Base-by-base conservation (phyloP, 306 rosid genomes). In the Cyclanthera cordifolia region DNA sequence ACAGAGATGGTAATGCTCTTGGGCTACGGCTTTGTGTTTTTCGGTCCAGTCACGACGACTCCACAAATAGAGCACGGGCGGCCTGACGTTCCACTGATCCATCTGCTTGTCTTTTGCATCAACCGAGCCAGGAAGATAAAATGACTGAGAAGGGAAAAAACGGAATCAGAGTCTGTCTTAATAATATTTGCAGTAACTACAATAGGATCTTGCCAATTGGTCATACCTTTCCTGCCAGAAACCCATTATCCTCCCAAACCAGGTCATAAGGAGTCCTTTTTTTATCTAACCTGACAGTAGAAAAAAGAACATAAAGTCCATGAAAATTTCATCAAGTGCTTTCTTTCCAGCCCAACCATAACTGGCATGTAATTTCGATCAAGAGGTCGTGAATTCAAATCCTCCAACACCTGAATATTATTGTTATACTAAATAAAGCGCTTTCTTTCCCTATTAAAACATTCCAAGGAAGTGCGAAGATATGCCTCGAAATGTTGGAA, bases 71-170 rank as follows among this genome's bases (percentile, higher is more conserved):
- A 89, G 88, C 19, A 82, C 73, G 8, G 98, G 96, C 5, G 95
- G 47, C 69, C 2, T 80, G 12, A 67, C 8, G 78, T 89, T 89
- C 89, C 89, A 89, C 49, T 89, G 90, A 1, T 85, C 96, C 69
- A 85, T 74, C 78, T 82, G 95, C 70, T 75, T 85, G 76, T 87
- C 86, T 25, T 84, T 79, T 24, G 57, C 56, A 77, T 84, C 79
- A 69, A 85, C 79, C 30, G 96, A 89, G 73, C 96, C 98, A 9
- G 96, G 93, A 21, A 92, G 84, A 89, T 89, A 89, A 86, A 89
- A 92, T 32, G 98, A 82, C 98, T 92, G 80, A 39, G 79, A 74
- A 65, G 66, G 28, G n/a, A n/a, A 72, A 76, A 60, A 28, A 12
- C 7, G 34, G 25, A 21, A 68, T 43, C 8, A 61, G 66, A 70